A percentile compares a stretch with the other conserved stretches of the same genome.
These are phyloP conservation scores for Pichia rugopelliculosa DNA, from an alignment of 805 yeast species.

Conservation along the genomic window DNA sequence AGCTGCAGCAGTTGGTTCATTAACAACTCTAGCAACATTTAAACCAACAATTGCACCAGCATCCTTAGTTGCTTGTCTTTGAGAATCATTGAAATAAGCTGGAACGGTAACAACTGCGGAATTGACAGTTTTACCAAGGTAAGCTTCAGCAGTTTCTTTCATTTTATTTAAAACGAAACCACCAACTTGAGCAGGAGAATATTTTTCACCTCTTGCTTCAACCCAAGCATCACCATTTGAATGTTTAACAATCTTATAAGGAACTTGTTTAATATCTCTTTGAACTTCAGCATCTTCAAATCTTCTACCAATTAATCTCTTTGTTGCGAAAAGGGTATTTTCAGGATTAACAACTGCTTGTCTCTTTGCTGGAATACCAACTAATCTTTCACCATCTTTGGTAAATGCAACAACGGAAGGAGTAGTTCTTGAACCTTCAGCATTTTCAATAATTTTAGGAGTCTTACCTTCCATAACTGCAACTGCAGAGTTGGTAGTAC, in stretches of 20 bases:
- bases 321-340: constrained; percentile 76
- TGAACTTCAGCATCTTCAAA: constrained; percentile 65
- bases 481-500: constrained; percentile 83
- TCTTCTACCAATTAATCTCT: constrained; percentile 70
- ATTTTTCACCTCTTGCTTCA: constrained; percentile 36
- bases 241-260: constrained; percentile 54
- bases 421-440: constrained; percentile 73
- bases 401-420: constrained; percentile 71
- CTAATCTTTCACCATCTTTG: constrained; percentile 38
- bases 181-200: constrained; percentile 68
- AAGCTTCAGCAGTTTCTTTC: constrained; percentile 96
- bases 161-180: constrained; percentile 80
- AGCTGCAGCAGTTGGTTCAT: constrained; percentile 92
- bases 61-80: constrained; percentile 91
- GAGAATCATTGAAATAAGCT: constrained; percentile 86
- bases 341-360: constrained; percentile 71
- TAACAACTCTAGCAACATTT: constrained; percentile 81
- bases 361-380: constrained; percentile 70
- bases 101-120: constrained; percentile 91
- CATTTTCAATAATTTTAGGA: constrained; percentile 64
- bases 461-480: constrained; percentile 62
- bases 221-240: constrained; percentile 68
- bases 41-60: constrained; percentile 97
- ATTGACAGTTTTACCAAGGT: constrained; percentile 78
- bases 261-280: constrained; percentile 53